These are phyloP conservation scores for Kappamyces sp. DNA, from an alignment of 192 early-diverging fungal genomes.

Conservation along the genomic window DNA sequence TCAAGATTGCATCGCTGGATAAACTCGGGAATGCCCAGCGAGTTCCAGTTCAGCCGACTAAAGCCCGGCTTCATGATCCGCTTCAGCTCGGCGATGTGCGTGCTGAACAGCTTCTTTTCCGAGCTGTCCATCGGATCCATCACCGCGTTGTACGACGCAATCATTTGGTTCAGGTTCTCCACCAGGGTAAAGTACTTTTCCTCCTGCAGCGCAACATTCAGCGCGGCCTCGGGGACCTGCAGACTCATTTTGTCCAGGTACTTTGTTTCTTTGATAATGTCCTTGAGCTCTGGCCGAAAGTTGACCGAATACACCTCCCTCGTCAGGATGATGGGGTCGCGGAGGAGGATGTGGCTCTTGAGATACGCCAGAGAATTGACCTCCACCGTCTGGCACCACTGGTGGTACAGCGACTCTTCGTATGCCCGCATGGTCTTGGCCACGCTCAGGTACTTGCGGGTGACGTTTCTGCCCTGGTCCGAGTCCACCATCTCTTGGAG, in stretches of 20 bases:
- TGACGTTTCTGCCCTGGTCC: conserved; percentile 55
- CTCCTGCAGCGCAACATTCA: conserved; percentile 60
- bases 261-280: conserved; percentile 62
- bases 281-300: conserved; percentile 48
- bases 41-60: conserved; percentile 59
- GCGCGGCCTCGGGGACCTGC: conserved; percentile 49
- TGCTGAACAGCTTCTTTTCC: conserved; percentile 44
- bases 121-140: conserved; percentile 48
- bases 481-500: conserved; percentile 57
- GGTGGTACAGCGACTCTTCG: conserved; percentile 53
- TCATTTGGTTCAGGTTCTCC: conserved; percentile 51
- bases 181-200: conserved; percentile 55
- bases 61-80: conserved; percentile 60
- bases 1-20: conserved; percentile 52
- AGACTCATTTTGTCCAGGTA: conserved; percentile 57
- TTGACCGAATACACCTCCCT: conserved; percentile 30
- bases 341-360: conserved; percentile 47
- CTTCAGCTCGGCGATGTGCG: conserved; percentile 52
- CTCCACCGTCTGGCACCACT: conserved; percentile 54
- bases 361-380: conserved; percentile 50
- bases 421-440: conserved; percentile 58
- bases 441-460: conserved; percentile 53
- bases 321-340: conserved; percentile 17
- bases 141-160: conserved; percentile 40
- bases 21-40: conserved; percentile 56